These are phyloP conservation scores for Flaveria brownii DNA, from an alignment of 129 eudicot species.

Conservation along the genomic window DNA sequence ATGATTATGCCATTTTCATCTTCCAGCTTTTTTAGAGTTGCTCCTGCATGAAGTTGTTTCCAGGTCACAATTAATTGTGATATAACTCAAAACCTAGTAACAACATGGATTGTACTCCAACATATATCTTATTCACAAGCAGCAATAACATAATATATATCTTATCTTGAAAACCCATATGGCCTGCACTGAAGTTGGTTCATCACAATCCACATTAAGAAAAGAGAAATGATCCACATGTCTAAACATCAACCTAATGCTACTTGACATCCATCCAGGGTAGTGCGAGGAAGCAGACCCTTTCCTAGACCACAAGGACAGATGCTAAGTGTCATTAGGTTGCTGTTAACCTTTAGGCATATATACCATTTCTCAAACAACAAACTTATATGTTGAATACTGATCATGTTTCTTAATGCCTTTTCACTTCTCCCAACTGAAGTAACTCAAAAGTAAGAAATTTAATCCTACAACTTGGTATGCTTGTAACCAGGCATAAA, in stretches of 20 bases:
- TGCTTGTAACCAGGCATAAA: slow-evolving; percentile 2
- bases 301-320: not conserved
- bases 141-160: not conserved
- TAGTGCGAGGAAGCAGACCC: not conserved
- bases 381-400: slow-evolving; percentile 8
- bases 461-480: slow-evolving; percentile 9
- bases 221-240: not conserved
- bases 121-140: slow-evolving; percentile 15
- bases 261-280: not conserved
- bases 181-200: not conserved
- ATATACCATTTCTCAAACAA: not conserved
- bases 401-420: not conserved
- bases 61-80: slow-evolving; percentile 2
- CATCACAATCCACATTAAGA: not conserved
- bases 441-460: slow-evolving; percentile 9
- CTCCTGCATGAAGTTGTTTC: slow-evolving; percentile 47
- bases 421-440: slow-evolving; percentile 20
- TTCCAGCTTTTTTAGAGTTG: slow-evolving; percentile 53
- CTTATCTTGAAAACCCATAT: slow-evolving; percentile 3
- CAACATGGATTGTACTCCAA: slow-evolving; percentile 2
- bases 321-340: slow-evolving; percentile 1
- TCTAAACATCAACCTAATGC: not conserved
- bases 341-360: not conserved
- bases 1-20: slow-evolving; percentile 70
- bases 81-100: slow-evolving; percentile 13